Conservation (phyloP, 129 eudicot genomes). For the Glebionis coronaria region DNA sequence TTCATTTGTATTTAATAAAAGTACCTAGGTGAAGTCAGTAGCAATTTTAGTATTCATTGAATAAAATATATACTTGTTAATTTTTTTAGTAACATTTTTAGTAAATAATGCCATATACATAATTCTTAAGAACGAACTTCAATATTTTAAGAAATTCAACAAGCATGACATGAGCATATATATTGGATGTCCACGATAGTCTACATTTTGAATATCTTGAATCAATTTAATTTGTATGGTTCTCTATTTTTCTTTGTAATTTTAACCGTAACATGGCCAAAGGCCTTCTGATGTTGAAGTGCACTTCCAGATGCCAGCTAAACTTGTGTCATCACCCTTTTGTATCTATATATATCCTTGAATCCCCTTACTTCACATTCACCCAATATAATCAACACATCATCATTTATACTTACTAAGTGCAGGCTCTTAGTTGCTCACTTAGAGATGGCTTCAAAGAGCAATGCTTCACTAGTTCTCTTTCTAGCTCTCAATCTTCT, state of each 20-base stretch:
- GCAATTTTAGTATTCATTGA: no score
- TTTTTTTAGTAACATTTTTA: no score
- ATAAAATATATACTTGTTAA: no score
- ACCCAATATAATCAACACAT: conserved; percentile 9
- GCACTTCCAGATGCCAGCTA: conserved; percentile 4
- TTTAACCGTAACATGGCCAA: conserved; percentile 8
- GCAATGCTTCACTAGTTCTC: conserved; percentile 18
- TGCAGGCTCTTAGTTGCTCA: background rate
- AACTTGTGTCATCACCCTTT: conserved; percentile 1
- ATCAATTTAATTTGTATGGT: background rate
- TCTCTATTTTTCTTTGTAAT: no score
- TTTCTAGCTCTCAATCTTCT: conserved; percentile 46
- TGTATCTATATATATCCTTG: conserved; percentile 18
- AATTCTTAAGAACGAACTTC: background rate
- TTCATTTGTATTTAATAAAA: no score
- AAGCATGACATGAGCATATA: background rate
- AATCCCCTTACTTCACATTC: conserved; percentile 10
- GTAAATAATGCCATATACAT: background rate
- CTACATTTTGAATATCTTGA: background rate
- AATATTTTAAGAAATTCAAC: background rate
- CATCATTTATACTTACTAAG: background rate
- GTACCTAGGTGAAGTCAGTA: no score
- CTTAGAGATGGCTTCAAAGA: conserved; percentile 31
- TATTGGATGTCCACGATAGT: background rate
- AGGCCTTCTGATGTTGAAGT: conserved; percentile 11